A percentile compares a stretch with the other conserved stretches of the same genome.
These are phyloP conservation scores for Lagerstroemia speciosa DNA, from an alignment of 345 rosid species.

Conservation along the genomic window DNA sequence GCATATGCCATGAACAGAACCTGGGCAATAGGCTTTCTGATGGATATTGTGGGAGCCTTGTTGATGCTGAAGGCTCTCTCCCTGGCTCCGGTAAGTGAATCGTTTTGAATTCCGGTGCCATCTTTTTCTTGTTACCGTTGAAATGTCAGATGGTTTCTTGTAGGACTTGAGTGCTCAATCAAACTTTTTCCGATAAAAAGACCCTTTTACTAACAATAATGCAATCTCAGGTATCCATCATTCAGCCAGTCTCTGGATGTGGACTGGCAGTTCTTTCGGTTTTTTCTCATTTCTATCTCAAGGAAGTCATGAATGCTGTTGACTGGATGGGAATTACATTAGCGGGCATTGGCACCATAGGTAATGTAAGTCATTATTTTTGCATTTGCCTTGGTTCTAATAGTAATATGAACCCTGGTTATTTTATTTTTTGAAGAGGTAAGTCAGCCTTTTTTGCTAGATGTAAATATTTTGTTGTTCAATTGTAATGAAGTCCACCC, in stretches of 20 bases:
- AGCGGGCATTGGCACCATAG: slow-evolving; percentile 96
- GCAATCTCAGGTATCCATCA: slow-evolving; percentile 69
- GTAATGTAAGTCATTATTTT: slow-evolving; percentile 33
- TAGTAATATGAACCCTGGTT: not conserved
- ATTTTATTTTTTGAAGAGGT: not conserved
- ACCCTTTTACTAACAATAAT: not conserved
- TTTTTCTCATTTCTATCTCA: slow-evolving; percentile 87
- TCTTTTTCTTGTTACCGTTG: slow-evolving; percentile 1
- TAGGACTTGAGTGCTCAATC: not conserved
- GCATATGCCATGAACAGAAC: slow-evolving; percentile 74
- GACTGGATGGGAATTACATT: slow-evolving; percentile 95
- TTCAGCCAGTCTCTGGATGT: slow-evolving; percentile 97
- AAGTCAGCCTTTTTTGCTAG: not conserved
- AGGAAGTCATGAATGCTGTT: slow-evolving; percentile 84
- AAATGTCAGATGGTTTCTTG: not conserved
- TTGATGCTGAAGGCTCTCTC: slow-evolving; percentile 89
- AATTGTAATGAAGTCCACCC: not conserved
- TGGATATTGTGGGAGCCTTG: slow-evolving; percentile 89
- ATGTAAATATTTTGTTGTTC: not conserved
- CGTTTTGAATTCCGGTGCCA: not conserved
- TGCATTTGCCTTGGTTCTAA: not conserved
- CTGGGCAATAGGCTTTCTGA: slow-evolving; percentile 76
- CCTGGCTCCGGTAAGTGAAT: slow-evolving; percentile 72
- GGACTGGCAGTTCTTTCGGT: slow-evolving; percentile 90
- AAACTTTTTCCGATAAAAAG: not conserved